These are phyloP conservation scores for Stromatinia cepivora DNA, from an alignment of 2,329 filamentous ascomycete genomes.

Conservation along the genomic window DNA sequence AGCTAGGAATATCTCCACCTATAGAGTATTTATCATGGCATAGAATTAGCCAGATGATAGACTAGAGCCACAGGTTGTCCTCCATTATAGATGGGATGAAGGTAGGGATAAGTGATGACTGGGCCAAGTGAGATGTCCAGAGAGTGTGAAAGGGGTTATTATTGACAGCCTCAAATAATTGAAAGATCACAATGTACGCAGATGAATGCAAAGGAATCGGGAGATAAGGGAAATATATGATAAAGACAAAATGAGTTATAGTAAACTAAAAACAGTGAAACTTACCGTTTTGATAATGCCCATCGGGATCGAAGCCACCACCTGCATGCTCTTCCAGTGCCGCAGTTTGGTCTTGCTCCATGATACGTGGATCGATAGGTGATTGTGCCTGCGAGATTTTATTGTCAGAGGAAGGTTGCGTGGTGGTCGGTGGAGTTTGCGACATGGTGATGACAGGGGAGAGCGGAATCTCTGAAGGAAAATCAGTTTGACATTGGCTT, in stretches of 20 bases:
- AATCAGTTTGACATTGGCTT: not conserved
- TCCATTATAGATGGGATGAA: not conserved
- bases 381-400: not conserved
- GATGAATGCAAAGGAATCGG: not conserved
- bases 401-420: not conserved
- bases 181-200: not conserved
- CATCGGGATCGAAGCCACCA: constrained; percentile 10
- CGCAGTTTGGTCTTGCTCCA: not conserved
- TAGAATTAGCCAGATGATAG: not conserved
- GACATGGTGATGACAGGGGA: not conserved
- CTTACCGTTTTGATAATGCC: constrained; percentile 20
- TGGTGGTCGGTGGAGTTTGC: not conserved
- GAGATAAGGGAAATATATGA: not conserved
- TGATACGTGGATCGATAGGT: constrained; percentile 2
- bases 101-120: not conserved
- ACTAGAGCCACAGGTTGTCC: not conserved
- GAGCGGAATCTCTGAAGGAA: not conserved
- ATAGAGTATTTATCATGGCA: not conserved
- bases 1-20: not conserved
- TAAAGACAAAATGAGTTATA: not conserved
- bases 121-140: not conserved
- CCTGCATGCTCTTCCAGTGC: not conserved
- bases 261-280: not conserved
- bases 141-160: not conserved
- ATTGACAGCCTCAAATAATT: not conserved